A percentile compares a stretch with the other conserved stretches of the same genome.
Evolutionary conservation across 2,329 filamentous ascomycete species (phyloP).

Genomic region (Fusarium decemcellulare): DNA sequence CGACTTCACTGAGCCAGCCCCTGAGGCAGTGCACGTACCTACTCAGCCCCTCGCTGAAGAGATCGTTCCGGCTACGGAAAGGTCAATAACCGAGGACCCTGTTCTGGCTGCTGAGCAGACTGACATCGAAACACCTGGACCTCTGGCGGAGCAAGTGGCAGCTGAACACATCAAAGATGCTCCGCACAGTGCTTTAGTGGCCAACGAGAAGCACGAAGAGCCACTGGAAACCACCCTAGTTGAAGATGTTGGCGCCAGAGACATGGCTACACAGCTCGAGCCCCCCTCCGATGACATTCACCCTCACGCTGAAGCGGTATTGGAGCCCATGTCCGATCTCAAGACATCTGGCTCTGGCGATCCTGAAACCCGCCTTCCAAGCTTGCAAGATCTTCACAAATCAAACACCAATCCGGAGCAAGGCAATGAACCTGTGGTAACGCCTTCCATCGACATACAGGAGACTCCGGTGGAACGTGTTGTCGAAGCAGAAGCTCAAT

Average conservation of each 20-base stretch:
- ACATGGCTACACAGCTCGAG: background rate
- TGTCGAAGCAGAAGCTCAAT: background rate
- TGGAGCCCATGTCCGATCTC: background rate
- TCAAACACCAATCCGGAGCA: background rate
- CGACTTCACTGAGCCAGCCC: constrained; percentile 1
- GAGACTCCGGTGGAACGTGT: background rate
- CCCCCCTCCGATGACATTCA: background rate
- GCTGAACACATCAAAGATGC: background rate
- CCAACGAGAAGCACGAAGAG: background rate
- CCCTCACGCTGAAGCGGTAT: background rate
- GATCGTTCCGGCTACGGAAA: background rate
- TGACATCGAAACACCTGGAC: background rate
- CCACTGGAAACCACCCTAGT: background rate
- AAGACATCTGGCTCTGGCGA: background rate
- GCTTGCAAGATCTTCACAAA: background rate
- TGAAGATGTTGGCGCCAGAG: background rate
- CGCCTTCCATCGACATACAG: background rate
- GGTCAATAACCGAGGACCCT: background rate
- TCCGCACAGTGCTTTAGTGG: background rate
- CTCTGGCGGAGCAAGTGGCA: background rate
- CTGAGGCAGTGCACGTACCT: background rate
- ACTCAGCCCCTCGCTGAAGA: background rate
- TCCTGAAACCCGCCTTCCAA: background rate
- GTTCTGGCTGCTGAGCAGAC: background rate
- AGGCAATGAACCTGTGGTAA: background rate